Evolutionary conservation across 306 rosid genomes (phyloP), one percentile per base, ranked within the genome.

Genomic region (Prosopis cineraria): DNA sequence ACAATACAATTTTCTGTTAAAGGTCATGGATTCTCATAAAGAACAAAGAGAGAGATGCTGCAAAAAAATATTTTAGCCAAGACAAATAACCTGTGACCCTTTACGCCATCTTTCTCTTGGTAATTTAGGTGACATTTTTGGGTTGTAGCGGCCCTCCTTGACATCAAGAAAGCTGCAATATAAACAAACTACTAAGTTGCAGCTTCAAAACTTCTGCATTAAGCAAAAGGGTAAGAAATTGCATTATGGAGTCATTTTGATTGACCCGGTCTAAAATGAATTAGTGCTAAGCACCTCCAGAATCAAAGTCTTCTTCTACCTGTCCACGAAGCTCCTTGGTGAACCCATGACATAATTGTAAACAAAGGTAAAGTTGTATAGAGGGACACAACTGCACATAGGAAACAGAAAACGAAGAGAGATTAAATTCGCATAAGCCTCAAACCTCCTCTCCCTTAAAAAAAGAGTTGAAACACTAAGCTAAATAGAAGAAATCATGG

Each of bases 311-410:
- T 55, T 83, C 91, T 86, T 87, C 90, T 88, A 95, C 99, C 98
- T 95, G 99, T 95, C 99, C 85, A 93, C 97, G 44, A 91, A 93
- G 80, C 99, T 95, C 89, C 79, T 88, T 22, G 89, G 88, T 78
- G 99, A 93, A 80, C 80, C 85, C 91, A 93, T 95, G 89, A 91
- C 45, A 65, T 93, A 95, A 81, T 78, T 85, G 89, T 95, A 95
- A 78, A 90, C 78, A 36, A 84, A 90, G 86, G 92, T 79, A 84
- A 95, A 95, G 91, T 95, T 93, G 91, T 95, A 93, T 63, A 95
- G 79, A 50, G 98, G 99, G 89, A 93, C 97, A 72, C 99, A 95
- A 83, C 99, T 95, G 94, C 96, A 78, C 66, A 80, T 60, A 67
- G 48, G 78, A 85, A 85, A 79, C 83, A 29, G 62, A 76, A 83